A percentile compares a stretch with the other conserved stretches of the same genome.
phyloP scores from a whole-genome alignment of 208 protist species.

The Wallacemonas rigidus region DNA sequence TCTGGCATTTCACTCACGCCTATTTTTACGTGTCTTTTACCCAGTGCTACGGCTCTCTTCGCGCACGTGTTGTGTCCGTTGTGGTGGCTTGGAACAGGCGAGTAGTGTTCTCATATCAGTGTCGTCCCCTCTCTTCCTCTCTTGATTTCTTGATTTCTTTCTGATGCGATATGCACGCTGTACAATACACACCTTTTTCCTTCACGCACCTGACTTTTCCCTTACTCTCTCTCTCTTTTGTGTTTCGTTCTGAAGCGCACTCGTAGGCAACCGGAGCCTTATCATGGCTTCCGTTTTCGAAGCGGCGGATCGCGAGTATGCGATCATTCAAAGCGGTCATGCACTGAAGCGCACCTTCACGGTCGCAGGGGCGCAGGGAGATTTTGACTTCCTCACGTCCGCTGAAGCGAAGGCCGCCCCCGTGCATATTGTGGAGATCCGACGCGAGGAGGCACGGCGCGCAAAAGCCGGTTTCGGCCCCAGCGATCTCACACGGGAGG shows the following conservation, averaged over 20 bases:
- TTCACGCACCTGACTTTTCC: no score
- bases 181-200: no score
- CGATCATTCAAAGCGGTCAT: conserved; percentile 6
- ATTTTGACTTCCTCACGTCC: conserved; percentile 65
- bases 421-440: conserved; percentile 47
- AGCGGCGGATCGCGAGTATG: conserved; percentile 30
- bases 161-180: no score
- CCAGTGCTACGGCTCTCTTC: no score
- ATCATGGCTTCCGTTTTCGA: conserved; percentile 5
- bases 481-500: conserved; percentile 27
- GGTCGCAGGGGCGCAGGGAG: not conserved
- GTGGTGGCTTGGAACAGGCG: no score
- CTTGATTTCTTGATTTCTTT: no score
- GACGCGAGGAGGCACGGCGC: conserved; percentile 32
- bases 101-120: no score
- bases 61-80: no score
- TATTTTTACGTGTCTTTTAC: not conserved
- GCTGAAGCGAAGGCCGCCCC: conserved; percentile 25
- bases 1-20: conserved; percentile 2
- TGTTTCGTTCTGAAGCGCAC: not conserved
- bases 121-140: no score
- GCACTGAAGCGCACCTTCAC: conserved; percentile 1
- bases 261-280: not conserved
- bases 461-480: conserved; percentile 2
- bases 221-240: no score